These are phyloP conservation scores for Globisporangium middletonii DNA, from an alignment of 352 stramenopile genomes.

Conservation along the genomic window DNA sequence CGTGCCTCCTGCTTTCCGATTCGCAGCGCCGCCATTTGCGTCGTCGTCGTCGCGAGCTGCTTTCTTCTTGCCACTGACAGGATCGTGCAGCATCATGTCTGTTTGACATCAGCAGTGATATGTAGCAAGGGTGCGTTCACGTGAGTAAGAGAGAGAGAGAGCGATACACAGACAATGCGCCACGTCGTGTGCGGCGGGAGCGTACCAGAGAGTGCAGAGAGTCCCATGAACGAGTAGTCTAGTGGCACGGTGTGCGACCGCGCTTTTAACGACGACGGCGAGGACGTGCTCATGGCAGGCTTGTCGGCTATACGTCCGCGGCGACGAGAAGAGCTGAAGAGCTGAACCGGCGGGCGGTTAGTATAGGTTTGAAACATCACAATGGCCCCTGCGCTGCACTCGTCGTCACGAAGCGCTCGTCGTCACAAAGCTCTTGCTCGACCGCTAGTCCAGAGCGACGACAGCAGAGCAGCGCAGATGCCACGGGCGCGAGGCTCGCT, in stretches of 20 bases:
- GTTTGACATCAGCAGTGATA: neutral
- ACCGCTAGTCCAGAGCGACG: no score
- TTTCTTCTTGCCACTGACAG: slow-evolving; percentile 40
- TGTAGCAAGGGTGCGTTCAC: no score
- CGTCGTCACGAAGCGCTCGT: no score
- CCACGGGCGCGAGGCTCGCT: no score
- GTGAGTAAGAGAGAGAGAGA: neutral
- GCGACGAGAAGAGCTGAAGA: no score
- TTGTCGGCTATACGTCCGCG: neutral
- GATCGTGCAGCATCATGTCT: slow-evolving; percentile 62
- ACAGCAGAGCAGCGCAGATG: no score
- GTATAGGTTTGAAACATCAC: no score
- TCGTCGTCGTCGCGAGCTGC: neutral
- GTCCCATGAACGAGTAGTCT: slow-evolving; percentile 72
- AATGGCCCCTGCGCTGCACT: no score
- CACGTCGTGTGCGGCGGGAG: neutral
- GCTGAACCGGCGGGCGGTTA: no score
- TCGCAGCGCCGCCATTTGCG: slow-evolving; percentile 1
- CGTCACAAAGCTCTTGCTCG: no score
- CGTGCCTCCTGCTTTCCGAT: neutral
- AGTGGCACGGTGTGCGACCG: slow-evolving; percentile 21
- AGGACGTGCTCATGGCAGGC: neutral
- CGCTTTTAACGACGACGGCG: slow-evolving; percentile 1
- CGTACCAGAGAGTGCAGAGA: slow-evolving; percentile 43
- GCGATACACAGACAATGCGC: neutral